phyloP scores from a whole-genome alignment of 2,329 filamentous ascomycete species.

The Trichoderma sp. region DNA sequence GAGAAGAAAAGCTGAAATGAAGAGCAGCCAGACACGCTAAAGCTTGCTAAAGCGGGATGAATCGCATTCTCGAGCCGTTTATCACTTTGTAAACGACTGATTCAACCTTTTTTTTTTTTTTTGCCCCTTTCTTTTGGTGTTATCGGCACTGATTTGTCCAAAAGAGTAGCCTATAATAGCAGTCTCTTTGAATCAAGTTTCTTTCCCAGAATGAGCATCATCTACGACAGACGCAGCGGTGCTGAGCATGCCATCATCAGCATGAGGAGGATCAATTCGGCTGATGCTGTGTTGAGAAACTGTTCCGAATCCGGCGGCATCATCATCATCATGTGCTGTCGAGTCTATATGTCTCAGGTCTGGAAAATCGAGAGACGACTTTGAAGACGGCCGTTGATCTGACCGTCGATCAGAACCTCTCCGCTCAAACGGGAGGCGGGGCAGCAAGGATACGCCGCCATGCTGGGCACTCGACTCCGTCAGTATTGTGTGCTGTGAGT shows the following conservation, averaged over 20 bases:
- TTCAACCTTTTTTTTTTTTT: not conserved
- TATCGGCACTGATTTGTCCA: not conserved
- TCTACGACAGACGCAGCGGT: conserved; percentile 57
- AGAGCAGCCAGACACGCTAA: conserved; percentile 9
- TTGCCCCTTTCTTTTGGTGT: not conserved
- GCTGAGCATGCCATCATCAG: conserved; percentile 46
- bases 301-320: conserved; percentile 53
- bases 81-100: not conserved
- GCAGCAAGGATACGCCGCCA: conserved; percentile 24
- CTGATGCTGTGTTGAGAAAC: conserved; percentile 58
- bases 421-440: conserved; percentile 54
- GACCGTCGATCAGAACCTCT: conserved; percentile 53
- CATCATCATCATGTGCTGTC: conserved; percentile 43
- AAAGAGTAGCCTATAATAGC: not conserved
- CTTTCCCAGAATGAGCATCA: conserved; percentile 24
- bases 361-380: conserved; percentile 49
- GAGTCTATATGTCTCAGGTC: conserved; percentile 44
- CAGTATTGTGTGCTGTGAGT: conserved; percentile 8
- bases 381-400: conserved; percentile 48
- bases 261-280: conserved; percentile 49
- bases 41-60: not conserved
- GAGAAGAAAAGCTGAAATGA: not conserved
- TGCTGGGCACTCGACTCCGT: not conserved
- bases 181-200: not conserved
- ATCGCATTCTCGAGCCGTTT: not conserved